Percentiles rank a stretch among this genome's conserved stretches.
phyloP scores from a whole-genome alignment of 371 early-diverging fungal species.

The Actinomortierella wolfii region DNA sequence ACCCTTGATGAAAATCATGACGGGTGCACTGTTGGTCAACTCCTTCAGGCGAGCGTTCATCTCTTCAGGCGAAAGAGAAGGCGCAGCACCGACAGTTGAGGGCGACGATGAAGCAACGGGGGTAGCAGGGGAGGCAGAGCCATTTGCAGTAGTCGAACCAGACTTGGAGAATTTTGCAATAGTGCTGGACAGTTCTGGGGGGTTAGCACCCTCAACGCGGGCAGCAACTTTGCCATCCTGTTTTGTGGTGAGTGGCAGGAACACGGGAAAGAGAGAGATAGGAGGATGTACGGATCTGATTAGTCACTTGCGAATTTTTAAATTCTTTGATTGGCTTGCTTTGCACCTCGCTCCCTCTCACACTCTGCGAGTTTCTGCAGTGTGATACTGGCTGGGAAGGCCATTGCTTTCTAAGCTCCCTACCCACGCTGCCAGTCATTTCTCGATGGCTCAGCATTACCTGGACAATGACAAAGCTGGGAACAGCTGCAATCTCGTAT shows the following conservation, averaged over 20 bases:
- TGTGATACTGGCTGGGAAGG: background rate
- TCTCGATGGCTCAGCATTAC: conserved; percentile 44
- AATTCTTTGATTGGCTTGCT: too few relatives aligned
- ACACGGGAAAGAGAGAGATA: background rate
- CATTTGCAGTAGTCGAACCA: conserved; percentile 27
- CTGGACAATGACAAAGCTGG: conserved; percentile 86
- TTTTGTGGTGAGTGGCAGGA: conserved; percentile 17
- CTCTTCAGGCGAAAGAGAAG: conserved; percentile 52
- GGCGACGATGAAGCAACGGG: too few relatives aligned
- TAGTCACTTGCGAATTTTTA: background rate
- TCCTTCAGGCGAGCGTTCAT: conserved; percentile 71
- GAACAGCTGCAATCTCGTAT: conserved; percentile 91
- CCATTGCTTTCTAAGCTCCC: background rate
- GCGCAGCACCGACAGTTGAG: too few relatives aligned
- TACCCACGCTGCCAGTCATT: background rate
- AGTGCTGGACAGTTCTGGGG: conserved; percentile 73
- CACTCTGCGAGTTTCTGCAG: too few relatives aligned
- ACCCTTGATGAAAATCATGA: conserved; percentile 96
- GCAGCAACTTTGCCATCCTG: conserved; percentile 71
- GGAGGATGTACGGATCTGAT: conserved; percentile 1
- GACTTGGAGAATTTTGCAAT: conserved; percentile 76
- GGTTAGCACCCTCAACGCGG: conserved; percentile 89
- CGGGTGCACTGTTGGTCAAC: conserved; percentile 71
- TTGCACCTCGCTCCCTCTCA: too few relatives aligned
- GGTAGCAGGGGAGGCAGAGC: conserved; percentile 28